Evolutionary conservation across 345 rosid genomes (phyloP).

Genomic region (Dipteronia sinensis): DNA sequence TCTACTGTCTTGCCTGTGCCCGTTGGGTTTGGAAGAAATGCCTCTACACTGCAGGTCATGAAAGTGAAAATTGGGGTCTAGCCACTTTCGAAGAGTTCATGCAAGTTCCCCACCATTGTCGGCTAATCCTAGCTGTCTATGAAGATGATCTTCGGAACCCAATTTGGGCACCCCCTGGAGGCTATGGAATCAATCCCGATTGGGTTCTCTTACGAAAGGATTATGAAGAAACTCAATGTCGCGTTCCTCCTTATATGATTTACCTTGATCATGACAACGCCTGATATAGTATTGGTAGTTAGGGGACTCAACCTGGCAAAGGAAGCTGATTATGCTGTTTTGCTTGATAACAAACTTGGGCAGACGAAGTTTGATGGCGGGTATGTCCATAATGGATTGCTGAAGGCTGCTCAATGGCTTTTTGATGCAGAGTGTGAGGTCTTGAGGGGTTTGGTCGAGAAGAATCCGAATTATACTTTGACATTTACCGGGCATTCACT

Average conservation of each 20-base stretch:
- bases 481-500: constrained; percentile 91
- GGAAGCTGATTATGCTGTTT: constrained; percentile 83
- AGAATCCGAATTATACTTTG: constrained; percentile 64
- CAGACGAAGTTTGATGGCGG: constrained; percentile 92
- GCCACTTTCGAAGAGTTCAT: constrained; percentile 77
- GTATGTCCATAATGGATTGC: constrained; percentile 84
- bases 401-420: constrained; percentile 85
- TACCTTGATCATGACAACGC: constrained; percentile 71
- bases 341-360: constrained; percentile 86
- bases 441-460: constrained; percentile 58
- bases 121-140: constrained; percentile 66
- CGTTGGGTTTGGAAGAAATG: constrained; percentile 93
- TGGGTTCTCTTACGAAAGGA: constrained; percentile 60
- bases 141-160: constrained; percentile 81
- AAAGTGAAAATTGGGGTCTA: constrained; percentile 85
- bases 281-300: constrained; percentile 64
- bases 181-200: constrained; percentile 78
- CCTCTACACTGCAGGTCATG: constrained; percentile 85
- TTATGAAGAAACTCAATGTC: constrained; percentile 65
- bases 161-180: constrained; percentile 86
- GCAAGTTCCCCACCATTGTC: constrained; percentile 79
- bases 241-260: constrained; percentile 76
- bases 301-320: constrained; percentile 86
- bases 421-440: constrained; percentile 65
- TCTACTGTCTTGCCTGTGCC: constrained; percentile 82